Evolutionary conservation across 768 basidiomycete species (phyloP).

Genomic region (Hericium rajendrae): DNA sequence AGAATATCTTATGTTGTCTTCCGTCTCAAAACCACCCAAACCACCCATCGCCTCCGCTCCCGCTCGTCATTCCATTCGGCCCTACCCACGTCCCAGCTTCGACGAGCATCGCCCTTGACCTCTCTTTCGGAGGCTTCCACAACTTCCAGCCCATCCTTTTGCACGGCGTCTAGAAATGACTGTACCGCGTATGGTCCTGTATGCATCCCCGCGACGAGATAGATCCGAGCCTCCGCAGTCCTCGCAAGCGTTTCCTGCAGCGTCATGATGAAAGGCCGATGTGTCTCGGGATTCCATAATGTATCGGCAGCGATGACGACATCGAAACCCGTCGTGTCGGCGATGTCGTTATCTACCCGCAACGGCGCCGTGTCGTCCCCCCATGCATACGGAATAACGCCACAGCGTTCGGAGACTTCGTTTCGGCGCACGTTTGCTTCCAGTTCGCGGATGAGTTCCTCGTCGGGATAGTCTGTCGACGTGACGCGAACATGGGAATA

Average conservation of each 20-base stretch:
- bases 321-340: slow-evolving; percentile 37
- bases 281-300: slow-evolving; percentile 62
- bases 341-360: slow-evolving; percentile 16
- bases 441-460: slow-evolving; percentile 45
- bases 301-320: slow-evolving; percentile 67
- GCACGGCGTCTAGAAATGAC: slow-evolving; percentile 39
- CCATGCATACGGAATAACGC: slow-evolving; percentile 54
- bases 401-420: slow-evolving; percentile 35
- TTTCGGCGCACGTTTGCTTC: slow-evolving; percentile 49
- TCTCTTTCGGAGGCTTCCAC: slow-evolving; percentile 40
- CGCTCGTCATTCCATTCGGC: slow-evolving; percentile 51
- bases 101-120: slow-evolving; percentile 27
- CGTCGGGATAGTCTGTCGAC: slow-evolving; percentile 67
- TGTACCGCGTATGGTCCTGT: slow-evolving; percentile 68
- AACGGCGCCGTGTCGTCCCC: slow-evolving; percentile 37
- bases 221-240: slow-evolving; percentile 35
- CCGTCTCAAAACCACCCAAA: slow-evolving; percentile 39
- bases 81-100: slow-evolving; percentile 43
- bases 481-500: slow-evolving; percentile 34
- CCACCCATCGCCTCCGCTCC: slow-evolving; percentile 63
- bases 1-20: neutral
- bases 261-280: slow-evolving; percentile 42
- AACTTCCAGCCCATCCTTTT: slow-evolving; percentile 33
- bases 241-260: slow-evolving; percentile 39
- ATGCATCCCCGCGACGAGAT: slow-evolving; percentile 68